These are phyloP conservation scores for Erysiphe neolycopersici DNA, from an alignment of 2,329 filamentous ascomycete genomes.

Conservation along the genomic window DNA sequence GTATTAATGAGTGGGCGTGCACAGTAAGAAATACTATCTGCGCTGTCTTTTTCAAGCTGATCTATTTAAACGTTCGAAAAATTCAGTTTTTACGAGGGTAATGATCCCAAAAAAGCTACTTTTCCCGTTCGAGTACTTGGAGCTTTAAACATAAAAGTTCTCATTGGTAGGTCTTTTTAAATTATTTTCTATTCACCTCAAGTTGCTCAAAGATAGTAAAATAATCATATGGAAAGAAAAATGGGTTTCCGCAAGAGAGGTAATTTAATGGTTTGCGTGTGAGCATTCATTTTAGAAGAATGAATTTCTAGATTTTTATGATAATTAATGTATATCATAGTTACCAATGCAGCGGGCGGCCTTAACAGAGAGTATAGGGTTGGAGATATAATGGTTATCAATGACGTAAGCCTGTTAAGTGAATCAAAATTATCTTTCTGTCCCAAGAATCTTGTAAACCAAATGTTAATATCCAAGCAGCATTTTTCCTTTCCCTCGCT, in stretches of 20 bases:
- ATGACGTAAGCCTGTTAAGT: slow-evolving; percentile 23
- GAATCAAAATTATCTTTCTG: neutral
- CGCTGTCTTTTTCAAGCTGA: neutral
- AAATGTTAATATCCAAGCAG: slow-evolving; percentile 1
- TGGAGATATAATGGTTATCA: slow-evolving; percentile 36
- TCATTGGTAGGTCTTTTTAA: slow-evolving; percentile 13
- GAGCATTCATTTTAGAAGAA: too few relatives aligned
- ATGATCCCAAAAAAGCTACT: slow-evolving; percentile 32
- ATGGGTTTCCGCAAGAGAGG: too few relatives aligned
- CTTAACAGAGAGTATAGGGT: slow-evolving; percentile 35
- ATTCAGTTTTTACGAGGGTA: slow-evolving; percentile 35
- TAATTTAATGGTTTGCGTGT: too few relatives aligned
- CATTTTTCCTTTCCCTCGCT: slow-evolving; percentile 5
- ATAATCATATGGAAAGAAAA: too few relatives aligned
- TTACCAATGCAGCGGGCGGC: slow-evolving; percentile 40
- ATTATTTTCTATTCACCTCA: neutral
- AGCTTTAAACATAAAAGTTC: slow-evolving; percentile 29
- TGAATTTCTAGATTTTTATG: neutral
- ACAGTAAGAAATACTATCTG: slow-evolving; percentile 2
- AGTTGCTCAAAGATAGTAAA: too few relatives aligned
- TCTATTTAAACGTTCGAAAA: neutral
- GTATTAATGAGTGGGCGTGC: slow-evolving; percentile 6
- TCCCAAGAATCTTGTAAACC: neutral
- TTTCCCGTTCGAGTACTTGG: slow-evolving; percentile 39
- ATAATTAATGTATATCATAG: slow-evolving; percentile 12